Evolutionary conservation across 2,329 filamentous ascomycete species (phyloP), one percentile per base, ranked within the genome.

Genomic region (Penicillium vulpinum): DNA sequence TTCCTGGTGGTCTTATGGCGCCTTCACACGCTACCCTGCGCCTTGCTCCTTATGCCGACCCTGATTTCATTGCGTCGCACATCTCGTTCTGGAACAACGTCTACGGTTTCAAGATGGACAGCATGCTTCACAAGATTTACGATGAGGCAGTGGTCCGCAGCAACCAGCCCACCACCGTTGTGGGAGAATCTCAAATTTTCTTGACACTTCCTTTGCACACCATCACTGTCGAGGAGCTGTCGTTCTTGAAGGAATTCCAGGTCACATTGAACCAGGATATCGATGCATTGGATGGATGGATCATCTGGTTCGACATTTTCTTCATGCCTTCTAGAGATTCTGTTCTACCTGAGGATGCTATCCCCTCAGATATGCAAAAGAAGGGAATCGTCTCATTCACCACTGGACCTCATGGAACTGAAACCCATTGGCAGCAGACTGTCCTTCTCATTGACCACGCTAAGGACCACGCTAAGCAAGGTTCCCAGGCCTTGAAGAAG

Each of bases 251-350:
- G 9, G 76, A 83, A 4, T 95, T 91, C 78, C 72, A 82, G 53
- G 82, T 86, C 10, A 82, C 78, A 16, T 70, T 94, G 6, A 81
- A 79, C 1, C 77, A 82, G 43, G 83, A 88, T 59, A 79, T 88
- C 54, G 85, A 89, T 58, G 78, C 81, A 2, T 78, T 97, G n/a
- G 91, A 97, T 70, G 93, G 91, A 5, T 96, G 92, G 73, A 81
- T 91, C 15, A 83, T 96, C 64, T 97, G 92, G 91, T 97, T 97
- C 71, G 93, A 97, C 73, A 93, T 89, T 24, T 94, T 94, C 80
- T 97, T 97, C 76, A 84, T 89, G 62, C 85, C 87, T 10, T 83
- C 83, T 0, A 78, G 82, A 35, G 76, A 81, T 35, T 73, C 77
- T 48, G 66, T 69, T 28, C 70, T 84, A 45, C 75, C 81, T 29